Evolutionary conservation across 306 rosid genomes (phyloP), one percentile per base, ranked within the genome.

Genomic region (Alnus glutinosa): DNA sequence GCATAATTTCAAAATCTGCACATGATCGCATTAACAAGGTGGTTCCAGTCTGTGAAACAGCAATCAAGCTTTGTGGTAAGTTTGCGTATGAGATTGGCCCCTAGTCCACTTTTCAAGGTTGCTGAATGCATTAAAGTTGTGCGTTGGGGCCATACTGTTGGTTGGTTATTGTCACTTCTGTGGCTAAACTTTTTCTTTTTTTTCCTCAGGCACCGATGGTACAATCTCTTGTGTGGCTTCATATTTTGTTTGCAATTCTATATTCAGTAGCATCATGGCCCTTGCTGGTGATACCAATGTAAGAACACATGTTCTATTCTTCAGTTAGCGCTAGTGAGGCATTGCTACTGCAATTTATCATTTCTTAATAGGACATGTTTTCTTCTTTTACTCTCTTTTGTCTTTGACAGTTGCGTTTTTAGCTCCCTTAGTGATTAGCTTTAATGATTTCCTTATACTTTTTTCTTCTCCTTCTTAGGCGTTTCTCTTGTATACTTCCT

Each of bases 21-120:
- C 72, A 91, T 88, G 81, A 83, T 10, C 94, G 74, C 58, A 89
- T 96, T 71, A 96, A 88, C 85, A 84, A 83, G 80, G 79, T 93
- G 83, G 87, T 93, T 83, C 96, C 94, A 48, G 85, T 90, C 58
- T 96, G 99, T 55, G 99, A 96, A 86, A 32, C 82, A 77, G 99
- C 97, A 70, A 90, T 96, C 72, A 82, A 89, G 82, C 86, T 87
- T 30, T 96, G 99, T 78, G 99, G 99, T 96, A 90, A 77, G 72
- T 83, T 80, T 75, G 67, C 30, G 14, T 23, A 6, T 82, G 58
- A 69, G 67, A 68, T 79, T 66, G 66, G 72, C 71, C 51, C 30
- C 54, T 55, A n/a, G 30, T 32, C 42, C 50, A 48, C 49, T 70
- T 59, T 55, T 61, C 1, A 18, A 16, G 30, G n/a, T 42, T 15